These are phyloP conservation scores for Leishmania braziliensis DNA, from an alignment of 208 protist genomes.

Conservation along the genomic window DNA sequence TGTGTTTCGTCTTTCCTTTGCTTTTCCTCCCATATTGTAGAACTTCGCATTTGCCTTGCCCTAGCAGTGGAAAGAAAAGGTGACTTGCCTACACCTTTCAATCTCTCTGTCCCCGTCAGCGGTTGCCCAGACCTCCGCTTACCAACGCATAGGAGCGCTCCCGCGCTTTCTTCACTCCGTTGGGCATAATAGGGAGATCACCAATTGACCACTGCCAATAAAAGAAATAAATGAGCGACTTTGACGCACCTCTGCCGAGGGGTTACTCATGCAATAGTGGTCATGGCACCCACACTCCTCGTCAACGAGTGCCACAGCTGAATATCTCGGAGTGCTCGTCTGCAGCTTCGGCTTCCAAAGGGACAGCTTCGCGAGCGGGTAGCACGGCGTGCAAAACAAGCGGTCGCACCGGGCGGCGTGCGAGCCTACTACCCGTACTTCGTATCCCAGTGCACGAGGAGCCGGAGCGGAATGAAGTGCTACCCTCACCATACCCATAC, in stretches of 20 bases:
- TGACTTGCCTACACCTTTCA: not conserved
- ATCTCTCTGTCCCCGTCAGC: not conserved
- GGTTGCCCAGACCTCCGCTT: not conserved
- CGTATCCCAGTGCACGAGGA: slow-evolving; percentile 26
- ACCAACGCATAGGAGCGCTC: not conserved
- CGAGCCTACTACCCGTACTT: slow-evolving; percentile 22
- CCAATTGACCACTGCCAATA: not conserved
- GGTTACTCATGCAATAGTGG: not conserved
- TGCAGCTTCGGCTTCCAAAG: not conserved
- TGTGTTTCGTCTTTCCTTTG: not conserved
- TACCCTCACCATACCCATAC: not conserved
- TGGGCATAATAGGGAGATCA: not conserved
- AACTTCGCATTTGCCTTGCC: not conserved
- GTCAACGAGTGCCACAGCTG: not conserved
- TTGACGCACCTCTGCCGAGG: not conserved
- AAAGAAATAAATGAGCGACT: slow-evolving; percentile 3
- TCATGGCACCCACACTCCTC: not conserved
- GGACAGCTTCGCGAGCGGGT: not conserved
- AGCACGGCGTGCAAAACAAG: not conserved
- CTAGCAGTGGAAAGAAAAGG: not conserved
- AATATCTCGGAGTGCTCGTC: not conserved
- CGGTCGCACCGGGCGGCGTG: not conserved
- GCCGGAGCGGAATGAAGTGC: slow-evolving; percentile 1
- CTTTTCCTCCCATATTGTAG: not conserved
- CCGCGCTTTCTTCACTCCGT: not conserved